phyloP scores from a whole-genome alignment of 2,329 filamentous ascomycete genomes.

The Phoma herbarum region DNA sequence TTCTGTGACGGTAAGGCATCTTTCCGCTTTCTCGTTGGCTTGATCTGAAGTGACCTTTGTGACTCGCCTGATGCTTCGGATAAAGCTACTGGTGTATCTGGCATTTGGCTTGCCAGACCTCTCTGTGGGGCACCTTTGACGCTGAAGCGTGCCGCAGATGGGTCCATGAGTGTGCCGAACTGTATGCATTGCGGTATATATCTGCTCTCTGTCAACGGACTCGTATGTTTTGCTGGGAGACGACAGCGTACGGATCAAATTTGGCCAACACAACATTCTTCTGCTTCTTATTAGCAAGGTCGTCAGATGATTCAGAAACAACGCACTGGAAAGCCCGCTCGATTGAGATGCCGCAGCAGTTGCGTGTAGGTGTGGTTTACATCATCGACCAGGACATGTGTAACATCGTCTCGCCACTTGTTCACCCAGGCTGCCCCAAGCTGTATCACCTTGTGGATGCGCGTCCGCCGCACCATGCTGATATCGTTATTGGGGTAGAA shows the following conservation, averaged over 20 bases:
- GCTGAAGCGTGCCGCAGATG: slow-evolving; percentile 66
- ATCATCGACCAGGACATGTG: slow-evolving; percentile 82
- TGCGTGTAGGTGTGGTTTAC: slow-evolving; percentile 67
- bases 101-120: slow-evolving; percentile 1
- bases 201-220: neutral
- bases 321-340: slow-evolving; percentile 59
- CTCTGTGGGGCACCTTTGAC: slow-evolving; percentile 60
- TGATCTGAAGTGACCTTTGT: slow-evolving; percentile 59
- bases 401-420: slow-evolving; percentile 65
- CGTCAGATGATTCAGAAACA: accelerated
- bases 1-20: slow-evolving; percentile 46
- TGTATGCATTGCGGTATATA: slow-evolving; percentile 56
- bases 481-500: slow-evolving; percentile 86
- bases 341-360: slow-evolving; percentile 65
- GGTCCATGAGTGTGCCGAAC: slow-evolving; percentile 57
- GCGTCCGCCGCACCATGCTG: slow-evolving; percentile 69
- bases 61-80: slow-evolving; percentile 23
- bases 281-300: slow-evolving; percentile 22
- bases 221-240: neutral
- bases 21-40: slow-evolving; percentile 56
- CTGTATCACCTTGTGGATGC: slow-evolving; percentile 74
- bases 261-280: slow-evolving; percentile 60
- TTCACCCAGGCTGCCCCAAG: slow-evolving; percentile 75
- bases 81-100: neutral
- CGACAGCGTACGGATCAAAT: slow-evolving; percentile 47